Conservation (phyloP, 495 filamentous ascomycete species). For the Aspergillus campestris region DNA sequence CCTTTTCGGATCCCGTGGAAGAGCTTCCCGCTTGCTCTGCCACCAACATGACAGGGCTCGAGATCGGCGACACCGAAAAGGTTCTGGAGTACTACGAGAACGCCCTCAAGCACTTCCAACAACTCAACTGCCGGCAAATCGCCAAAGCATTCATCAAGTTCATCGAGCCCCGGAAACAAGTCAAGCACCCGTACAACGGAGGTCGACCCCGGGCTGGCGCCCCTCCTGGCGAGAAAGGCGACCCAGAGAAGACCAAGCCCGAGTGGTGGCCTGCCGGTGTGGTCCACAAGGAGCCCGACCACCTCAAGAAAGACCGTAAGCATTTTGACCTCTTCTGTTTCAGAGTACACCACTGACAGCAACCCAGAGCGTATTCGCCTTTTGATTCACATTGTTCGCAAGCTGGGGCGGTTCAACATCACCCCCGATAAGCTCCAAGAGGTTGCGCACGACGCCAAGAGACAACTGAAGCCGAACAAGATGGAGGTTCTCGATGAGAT, state of each 20-base stretch:
- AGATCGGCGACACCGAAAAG: slow-evolving; percentile 31
- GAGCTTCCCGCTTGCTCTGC: slow-evolving; percentile 21
- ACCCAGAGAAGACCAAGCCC: slow-evolving; percentile 54
- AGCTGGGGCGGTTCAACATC: slow-evolving; percentile 24
- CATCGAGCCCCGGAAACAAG: slow-evolving; percentile 81
- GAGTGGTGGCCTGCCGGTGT: slow-evolving; percentile 69
- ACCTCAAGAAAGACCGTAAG: slow-evolving; percentile 68
- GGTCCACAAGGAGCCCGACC: slow-evolving; percentile 78
- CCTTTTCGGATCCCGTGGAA: slow-evolving; percentile 17
- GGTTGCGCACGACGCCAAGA: slow-evolving; percentile 33
- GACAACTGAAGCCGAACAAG: slow-evolving; percentile 28
- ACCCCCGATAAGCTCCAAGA: slow-evolving; percentile 36
- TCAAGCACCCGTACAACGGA: slow-evolving; percentile 71
- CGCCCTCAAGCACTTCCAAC: slow-evolving; percentile 36
- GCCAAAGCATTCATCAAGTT: slow-evolving; percentile 75
- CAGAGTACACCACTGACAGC: background rate
- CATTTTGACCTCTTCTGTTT: background rate
- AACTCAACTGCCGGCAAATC: slow-evolving; percentile 43
- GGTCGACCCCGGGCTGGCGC: slow-evolving; percentile 33
- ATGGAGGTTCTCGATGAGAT: slow-evolving; percentile 43
- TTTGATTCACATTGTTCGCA: slow-evolving; percentile 39
- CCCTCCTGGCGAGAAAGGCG: slow-evolving; percentile 29
- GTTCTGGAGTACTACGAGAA: slow-evolving; percentile 29
- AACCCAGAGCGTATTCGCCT: slow-evolving; percentile 31
- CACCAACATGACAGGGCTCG: slow-evolving; percentile 29